A percentile compares a stretch with the other conserved stretches of the same genome.
phyloP scores from a whole-genome alignment of 2,329 filamentous ascomycete genomes.

The Dactylellina sp. region DNA sequence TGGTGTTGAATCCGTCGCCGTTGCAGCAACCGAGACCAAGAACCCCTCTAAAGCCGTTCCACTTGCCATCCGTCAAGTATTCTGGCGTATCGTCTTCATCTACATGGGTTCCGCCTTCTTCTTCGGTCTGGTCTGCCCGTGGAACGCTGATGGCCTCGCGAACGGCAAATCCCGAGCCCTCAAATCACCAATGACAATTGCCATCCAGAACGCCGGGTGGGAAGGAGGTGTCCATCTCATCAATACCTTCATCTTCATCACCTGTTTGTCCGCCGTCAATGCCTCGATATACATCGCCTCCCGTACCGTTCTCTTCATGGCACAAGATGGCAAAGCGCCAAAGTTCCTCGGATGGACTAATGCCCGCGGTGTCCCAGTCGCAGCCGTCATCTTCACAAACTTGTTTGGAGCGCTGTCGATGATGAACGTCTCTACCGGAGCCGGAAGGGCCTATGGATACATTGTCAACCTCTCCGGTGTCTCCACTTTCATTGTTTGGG shows the following conservation, averaged over 20 bases:
- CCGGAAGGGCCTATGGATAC: constrained; percentile 74
- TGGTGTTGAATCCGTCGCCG: constrained; percentile 79
- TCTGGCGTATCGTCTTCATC: constrained; percentile 76
- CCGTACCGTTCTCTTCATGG: constrained; percentile 52
- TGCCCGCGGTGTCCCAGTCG: constrained; percentile 40
- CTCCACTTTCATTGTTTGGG: constrained; percentile 52
- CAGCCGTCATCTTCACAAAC: constrained; percentile 48
- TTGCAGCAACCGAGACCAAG: constrained; percentile 81
- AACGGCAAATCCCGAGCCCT: constrained; percentile 73
- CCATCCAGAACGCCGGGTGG: constrained; percentile 79
- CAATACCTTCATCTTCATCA: constrained; percentile 58
- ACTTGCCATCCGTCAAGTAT: constrained; percentile 77
- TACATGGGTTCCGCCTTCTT: constrained; percentile 80
- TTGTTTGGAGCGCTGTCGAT: constrained; percentile 63
- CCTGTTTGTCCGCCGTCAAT: constrained; percentile 46
- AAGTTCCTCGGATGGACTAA: constrained; percentile 52
- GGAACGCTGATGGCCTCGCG: constrained; percentile 74
- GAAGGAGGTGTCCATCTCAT: constrained; percentile 79
- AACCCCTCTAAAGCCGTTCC: constrained; percentile 80
- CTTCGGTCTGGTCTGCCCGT: constrained; percentile 79
- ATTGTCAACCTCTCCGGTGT: constrained; percentile 67
- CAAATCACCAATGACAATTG: constrained; percentile 79
- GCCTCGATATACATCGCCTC: constrained; percentile 54
- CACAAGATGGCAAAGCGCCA: constrained; percentile 52
- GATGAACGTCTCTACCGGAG: constrained; percentile 78